Evolutionary conservation across 202 grass and related monocot genomes (phyloP).

Genomic region (Cymbopogon flexuosus): DNA sequence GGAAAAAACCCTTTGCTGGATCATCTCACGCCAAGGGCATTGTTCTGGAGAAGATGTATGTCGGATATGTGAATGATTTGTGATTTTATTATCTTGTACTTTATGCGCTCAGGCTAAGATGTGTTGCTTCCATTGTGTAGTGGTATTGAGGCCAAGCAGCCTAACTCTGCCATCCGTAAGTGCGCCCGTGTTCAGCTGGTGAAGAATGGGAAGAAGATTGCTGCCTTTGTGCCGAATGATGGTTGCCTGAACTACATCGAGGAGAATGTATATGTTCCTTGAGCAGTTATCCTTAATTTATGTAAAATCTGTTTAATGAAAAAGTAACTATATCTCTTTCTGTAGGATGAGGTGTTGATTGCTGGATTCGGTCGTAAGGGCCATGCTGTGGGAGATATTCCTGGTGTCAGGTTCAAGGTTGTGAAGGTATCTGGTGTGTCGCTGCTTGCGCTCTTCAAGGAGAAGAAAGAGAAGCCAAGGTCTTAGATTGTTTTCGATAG

Average conservation of each 20-base stretch:
- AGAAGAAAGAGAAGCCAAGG: conserved; percentile 69
- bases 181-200: conserved; percentile 79
- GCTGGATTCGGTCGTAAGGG: conserved; percentile 73
- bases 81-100: background rate
- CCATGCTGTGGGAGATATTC: conserved; percentile 71
- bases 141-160: conserved; percentile 86
- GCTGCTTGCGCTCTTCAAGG: conserved; percentile 67
- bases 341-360: conserved; percentile 75
- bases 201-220: conserved; percentile 90
- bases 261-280: conserved; percentile 49
- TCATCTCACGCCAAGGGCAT: conserved; percentile 74
- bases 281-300: background rate
- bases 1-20: conserved; percentile 71
- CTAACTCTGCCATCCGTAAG: conserved; percentile 82
- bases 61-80: background rate
- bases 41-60: conserved; percentile 67
- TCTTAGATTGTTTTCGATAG: conserved; percentile 40
- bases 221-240: conserved; percentile 77
- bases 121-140: conserved; percentile 31
- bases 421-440: conserved; percentile 83
- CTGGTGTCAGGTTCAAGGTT: conserved; percentile 78
- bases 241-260: conserved; percentile 79
- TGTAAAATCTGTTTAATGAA: background rate
- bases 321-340: background rate
- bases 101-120: background rate